phyloP scores from a whole-genome alignment of 176 grass and related monocot genomes.

The maize (Zea mays) region Zm-B73-REFERENCE-NAM-5.0 NC_050100.1:82876501-82877000 shows the following conservation, averaged over 20 bases:
- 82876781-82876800: neutral
- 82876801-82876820: neutral
- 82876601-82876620: slow-evolving; percentile 32
- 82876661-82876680: slow-evolving; percentile 89
- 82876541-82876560: slow-evolving; percentile 63
- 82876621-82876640: slow-evolving; percentile 44
- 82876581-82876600: slow-evolving; percentile 18
- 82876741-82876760: slow-evolving; percentile 5
- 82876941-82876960: too few species aligned
- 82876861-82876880: too few species aligned
- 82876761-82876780: slow-evolving; percentile 23
- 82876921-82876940: too few species aligned
- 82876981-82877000: too few species aligned
- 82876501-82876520: slow-evolving; percentile 12
- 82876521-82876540: slow-evolving; percentile 11
- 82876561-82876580: slow-evolving; percentile 23
- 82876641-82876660: slow-evolving; percentile 70
- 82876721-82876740: slow-evolving; percentile 7
- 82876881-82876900: too few species aligned
- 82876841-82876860: too few species aligned
- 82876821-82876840: neutral
- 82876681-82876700: slow-evolving; percentile 38
- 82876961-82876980: too few species aligned
- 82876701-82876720: slow-evolving; percentile 8
- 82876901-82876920: too few species aligned